Evolutionary conservation across 257 asterid genomes (phyloP).

Genomic region (Anisodus acutangulus): DNA sequence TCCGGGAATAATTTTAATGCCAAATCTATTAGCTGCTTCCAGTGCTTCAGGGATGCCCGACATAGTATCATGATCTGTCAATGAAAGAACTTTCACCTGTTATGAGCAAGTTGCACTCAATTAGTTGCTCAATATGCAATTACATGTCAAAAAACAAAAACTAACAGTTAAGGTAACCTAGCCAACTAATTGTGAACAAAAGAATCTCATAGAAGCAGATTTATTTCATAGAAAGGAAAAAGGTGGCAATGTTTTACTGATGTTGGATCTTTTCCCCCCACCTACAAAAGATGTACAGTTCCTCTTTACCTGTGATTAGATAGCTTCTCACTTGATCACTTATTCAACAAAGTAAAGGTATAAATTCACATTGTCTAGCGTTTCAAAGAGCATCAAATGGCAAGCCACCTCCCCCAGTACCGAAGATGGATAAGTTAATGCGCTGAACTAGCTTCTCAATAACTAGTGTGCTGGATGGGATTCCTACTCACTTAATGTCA

Average conservation of each 20-base stretch:
- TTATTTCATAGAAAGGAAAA: conserved; percentile 8
- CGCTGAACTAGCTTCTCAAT: neutral
- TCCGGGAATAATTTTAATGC: conserved; percentile 93
- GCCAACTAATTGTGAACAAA: conserved; percentile 13
- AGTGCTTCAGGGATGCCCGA: conserved; percentile 91
- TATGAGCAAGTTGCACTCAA: conserved; percentile 43
- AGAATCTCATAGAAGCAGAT: neutral
- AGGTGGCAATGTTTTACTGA: conserved; percentile 17
- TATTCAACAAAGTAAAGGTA: neutral
- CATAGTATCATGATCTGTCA: conserved; percentile 97
- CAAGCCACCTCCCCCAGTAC: neutral
- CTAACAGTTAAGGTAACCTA: neutral
- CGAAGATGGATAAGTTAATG: neutral
- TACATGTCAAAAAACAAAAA: neutral
- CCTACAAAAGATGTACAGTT: neutral
- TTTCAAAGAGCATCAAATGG: neutral
- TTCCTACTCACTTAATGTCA: conserved; percentile 12
- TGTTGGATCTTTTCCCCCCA: neutral
- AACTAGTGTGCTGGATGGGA: conserved; percentile 10
- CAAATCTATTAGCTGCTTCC: conserved; percentile 83
- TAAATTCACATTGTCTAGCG: neutral
- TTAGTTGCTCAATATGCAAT: conserved; percentile 12
- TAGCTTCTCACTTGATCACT: conserved; percentile 12
- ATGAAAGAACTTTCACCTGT: conserved; percentile 96
- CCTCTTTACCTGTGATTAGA: neutral